Percentiles rank a stretch among this genome's conserved stretches.
Evolutionary conservation across 331 rosid genomes (phyloP).

Genomic region (Prunus yedoensis): DNA sequence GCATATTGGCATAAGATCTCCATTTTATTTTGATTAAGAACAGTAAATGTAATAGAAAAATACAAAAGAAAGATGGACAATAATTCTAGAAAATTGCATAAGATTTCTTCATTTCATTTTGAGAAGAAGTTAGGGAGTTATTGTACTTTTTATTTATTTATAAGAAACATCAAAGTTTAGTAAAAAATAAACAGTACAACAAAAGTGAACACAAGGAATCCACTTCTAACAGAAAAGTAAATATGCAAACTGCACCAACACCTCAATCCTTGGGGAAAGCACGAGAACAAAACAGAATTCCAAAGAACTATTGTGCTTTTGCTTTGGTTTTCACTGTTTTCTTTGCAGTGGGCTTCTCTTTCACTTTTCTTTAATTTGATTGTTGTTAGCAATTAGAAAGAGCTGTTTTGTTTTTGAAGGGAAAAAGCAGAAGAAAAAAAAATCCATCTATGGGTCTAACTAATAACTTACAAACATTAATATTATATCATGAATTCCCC

Average conservation of each 20-base stretch:
- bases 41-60: not conserved
- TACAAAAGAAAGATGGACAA: not conserved
- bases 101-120: not conserved
- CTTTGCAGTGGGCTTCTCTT: not conserved
- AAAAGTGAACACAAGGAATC: no score
- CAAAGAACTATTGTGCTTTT: not conserved
- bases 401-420: not conserved
- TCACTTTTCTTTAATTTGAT: not conserved
- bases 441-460: not conserved
- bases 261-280: no score
- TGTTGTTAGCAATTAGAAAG: not conserved
- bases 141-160: not conserved
- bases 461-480: not conserved
- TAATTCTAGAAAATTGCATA: conserved; percentile 13
- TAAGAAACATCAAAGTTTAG: no score
- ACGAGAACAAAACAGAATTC: no score
- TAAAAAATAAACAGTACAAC: no score
- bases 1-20: conserved; percentile 9
- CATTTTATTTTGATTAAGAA: not conserved
- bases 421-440: no score
- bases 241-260: no score
- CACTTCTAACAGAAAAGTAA: no score
- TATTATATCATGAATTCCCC: no score
- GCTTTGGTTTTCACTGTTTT: not conserved
- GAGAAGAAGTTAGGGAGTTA: not conserved